Percentiles rank a stretch among this genome's conserved stretches.
phyloP scores from a whole-genome alignment of 257 asterid species.

The Nicotiana tabacum region DNA sequence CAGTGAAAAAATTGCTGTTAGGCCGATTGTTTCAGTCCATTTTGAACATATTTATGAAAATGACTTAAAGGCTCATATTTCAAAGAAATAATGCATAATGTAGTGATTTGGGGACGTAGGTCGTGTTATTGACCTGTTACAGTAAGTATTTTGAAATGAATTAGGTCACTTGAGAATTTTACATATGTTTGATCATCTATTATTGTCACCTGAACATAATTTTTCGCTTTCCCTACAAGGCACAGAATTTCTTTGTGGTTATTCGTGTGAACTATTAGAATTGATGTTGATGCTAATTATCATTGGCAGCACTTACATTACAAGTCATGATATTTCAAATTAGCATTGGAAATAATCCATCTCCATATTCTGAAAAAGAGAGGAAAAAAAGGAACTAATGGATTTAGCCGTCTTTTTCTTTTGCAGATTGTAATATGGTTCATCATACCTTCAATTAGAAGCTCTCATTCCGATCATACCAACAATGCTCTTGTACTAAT shows the following conservation, averaged over 20 bases:
- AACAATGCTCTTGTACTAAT: slow-evolving; percentile 64
- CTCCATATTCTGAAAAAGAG: too few relatives aligned
- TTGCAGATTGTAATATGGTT: slow-evolving; percentile 84
- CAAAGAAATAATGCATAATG: too few relatives aligned
- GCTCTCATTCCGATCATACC: slow-evolving; percentile 75
- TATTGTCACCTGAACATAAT: not conserved
- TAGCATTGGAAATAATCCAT: not conserved
- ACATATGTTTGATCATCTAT: not conserved
- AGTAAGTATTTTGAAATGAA: not conserved
- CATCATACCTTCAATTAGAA: slow-evolving; percentile 70
- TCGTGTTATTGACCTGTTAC: not conserved
- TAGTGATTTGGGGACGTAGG: not conserved
- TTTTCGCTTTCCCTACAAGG: too few relatives aligned
- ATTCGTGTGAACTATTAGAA: not conserved
- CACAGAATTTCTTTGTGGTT: not conserved
- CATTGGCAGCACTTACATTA: not conserved
- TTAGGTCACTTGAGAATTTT: not conserved
- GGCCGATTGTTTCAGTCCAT: not conserved
- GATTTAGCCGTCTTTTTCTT: slow-evolving; percentile 1
- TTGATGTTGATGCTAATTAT: not conserved
- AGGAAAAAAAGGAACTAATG: not conserved
- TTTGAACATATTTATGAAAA: not conserved
- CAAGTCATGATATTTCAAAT: not conserved
- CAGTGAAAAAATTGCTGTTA: not conserved
- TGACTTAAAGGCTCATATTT: not conserved